Conservation (phyloP, 306 rosid species). For the Vicia faba region DNA sequence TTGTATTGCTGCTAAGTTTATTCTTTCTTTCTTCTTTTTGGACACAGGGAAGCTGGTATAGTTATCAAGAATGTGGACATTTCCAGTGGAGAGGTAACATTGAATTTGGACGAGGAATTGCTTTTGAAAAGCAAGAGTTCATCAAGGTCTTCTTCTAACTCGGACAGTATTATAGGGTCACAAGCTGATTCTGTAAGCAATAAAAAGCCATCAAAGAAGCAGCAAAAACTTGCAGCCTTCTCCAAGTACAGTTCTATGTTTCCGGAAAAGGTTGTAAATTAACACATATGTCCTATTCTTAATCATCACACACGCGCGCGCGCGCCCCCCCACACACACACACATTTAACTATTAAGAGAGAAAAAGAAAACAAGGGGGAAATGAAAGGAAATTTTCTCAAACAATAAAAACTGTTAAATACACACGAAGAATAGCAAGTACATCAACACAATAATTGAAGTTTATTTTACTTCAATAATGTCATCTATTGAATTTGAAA, state of each 20-base stretch:
- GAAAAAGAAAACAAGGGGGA: constrained; percentile 1
- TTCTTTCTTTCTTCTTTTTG: constrained; percentile 46
- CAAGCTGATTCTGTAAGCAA: constrained; percentile 52
- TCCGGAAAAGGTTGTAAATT: constrained; percentile 90
- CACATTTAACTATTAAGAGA: constrained; percentile 17
- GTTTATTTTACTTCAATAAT: constrained; percentile 18
- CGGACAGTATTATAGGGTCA: constrained; percentile 48
- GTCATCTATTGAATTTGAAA: neutral
- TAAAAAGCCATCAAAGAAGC: constrained; percentile 55
- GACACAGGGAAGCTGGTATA: constrained; percentile 92
- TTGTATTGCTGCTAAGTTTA: constrained; percentile 26
- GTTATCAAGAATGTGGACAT: constrained; percentile 72
- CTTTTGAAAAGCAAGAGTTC: constrained; percentile 66
- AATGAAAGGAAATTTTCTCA: constrained; percentile 1
- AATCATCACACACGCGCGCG: neutral
- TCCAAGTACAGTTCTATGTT: constrained; percentile 73
- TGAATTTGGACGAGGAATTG: constrained; percentile 80
- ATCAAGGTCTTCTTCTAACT: constrained; percentile 52
- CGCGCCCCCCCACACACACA: too few species aligned
- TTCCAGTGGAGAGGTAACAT: constrained; percentile 66
- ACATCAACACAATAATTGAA: constrained; percentile 25
- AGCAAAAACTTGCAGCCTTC: constrained; percentile 55
- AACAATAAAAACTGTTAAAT: constrained; percentile 27
- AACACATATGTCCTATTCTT: constrained; percentile 25
- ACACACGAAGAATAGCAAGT: constrained; percentile 16